Evolutionary conservation across 2,329 filamentous ascomycete genomes (phyloP).

Genomic region (Talaromyces sp.): DNA sequence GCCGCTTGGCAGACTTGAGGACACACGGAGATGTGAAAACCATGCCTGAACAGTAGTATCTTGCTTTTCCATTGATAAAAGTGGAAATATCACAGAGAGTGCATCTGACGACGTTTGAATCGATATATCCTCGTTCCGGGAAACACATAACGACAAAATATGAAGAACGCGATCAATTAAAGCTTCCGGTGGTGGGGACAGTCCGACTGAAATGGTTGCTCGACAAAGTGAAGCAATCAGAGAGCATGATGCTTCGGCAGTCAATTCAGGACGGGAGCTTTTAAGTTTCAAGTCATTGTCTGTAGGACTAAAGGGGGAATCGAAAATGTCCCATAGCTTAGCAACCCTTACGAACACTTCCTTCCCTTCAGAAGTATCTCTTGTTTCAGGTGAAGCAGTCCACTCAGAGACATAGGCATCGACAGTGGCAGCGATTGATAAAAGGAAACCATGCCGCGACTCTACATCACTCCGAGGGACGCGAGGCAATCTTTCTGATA

Average conservation of each 20-base stretch:
- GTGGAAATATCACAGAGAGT: conserved; percentile 42
- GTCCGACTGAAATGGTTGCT: conserved; percentile 19
- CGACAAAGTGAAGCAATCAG: conserved; percentile 43
- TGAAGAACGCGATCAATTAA: conserved; percentile 34
- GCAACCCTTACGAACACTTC: conserved; percentile 33
- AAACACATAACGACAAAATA: conserved; percentile 44
- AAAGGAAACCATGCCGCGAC: conserved; percentile 48
- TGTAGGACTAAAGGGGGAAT: conserved; percentile 34
- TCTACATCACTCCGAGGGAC: conserved; percentile 45
- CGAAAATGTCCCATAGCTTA: conserved; percentile 44
- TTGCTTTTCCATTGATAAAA: conserved; percentile 37
- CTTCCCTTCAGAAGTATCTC: conserved; percentile 25
- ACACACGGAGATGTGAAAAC: conserved; percentile 42
- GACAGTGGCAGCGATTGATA: conserved; percentile 44
- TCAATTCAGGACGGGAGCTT: conserved; percentile 44
- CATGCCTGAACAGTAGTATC: conserved; percentile 41
- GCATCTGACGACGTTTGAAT: conserved; percentile 46
- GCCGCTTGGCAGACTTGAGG: conserved; percentile 42
- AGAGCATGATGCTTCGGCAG: conserved; percentile 44
- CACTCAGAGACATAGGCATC: conserved; percentile 34
- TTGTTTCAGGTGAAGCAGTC: conserved; percentile 16
- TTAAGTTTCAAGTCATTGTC: conserved; percentile 45
- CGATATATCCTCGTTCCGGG: conserved; percentile 42
- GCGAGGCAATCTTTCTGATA: conserved; percentile 38
- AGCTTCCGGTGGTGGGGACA: conserved; percentile 20